Base-by-base conservation (phyloP, 495 filamentous ascomycete species). In the Cercophora sp. region DNA sequence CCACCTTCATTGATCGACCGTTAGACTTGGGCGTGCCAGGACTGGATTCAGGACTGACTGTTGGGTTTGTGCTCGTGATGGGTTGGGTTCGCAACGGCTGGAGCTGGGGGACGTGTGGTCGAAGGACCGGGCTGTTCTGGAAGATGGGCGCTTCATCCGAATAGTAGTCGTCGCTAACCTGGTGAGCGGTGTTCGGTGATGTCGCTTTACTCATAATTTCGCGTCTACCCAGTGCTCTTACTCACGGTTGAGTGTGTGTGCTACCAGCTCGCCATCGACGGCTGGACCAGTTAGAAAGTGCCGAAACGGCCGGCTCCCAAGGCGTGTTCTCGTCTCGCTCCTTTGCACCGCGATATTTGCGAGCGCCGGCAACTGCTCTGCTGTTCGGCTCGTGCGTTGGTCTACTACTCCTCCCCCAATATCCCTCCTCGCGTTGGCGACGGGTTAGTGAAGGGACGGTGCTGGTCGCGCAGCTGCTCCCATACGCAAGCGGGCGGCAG, bases 91-190 rank as follows among this genome's bases (percentile, higher is more conserved):
- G 69, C 51, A 69, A 65, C 35, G 62, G 69, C 52, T 63, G 61
- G 27, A 77, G 70, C 25, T 60, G 71, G 31, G 63, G 67, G 51
- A 60, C 64, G 54, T 55, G 57, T 42, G 73, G 71, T 57, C 68
- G 61, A 62, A 73, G 60, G 51, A 64, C 61, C 55, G 72, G 72
- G 62, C 69, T 74, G 62, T 70, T 68, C 52, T 58, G 61, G 32
- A 66, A 63, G 27, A 69, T 57, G 40, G 65, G 69, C 54, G 74
- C 73, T 68, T 76, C 70, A 54, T 51, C 48, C 20, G 72, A 64
- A 60, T 74, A 67, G 62, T 74, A 77, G 40, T 67, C 36, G 54
- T 72, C 72, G 70, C 61, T 65, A 59, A 59, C 60, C 62, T 65
- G 56, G 63, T 52, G n/a, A n/a, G n/a, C n/a, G n/a, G n/a, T n/a